Base-by-base conservation (phyloP, 257 asterid genomes). In the Voacanga thouarsii region DNA sequence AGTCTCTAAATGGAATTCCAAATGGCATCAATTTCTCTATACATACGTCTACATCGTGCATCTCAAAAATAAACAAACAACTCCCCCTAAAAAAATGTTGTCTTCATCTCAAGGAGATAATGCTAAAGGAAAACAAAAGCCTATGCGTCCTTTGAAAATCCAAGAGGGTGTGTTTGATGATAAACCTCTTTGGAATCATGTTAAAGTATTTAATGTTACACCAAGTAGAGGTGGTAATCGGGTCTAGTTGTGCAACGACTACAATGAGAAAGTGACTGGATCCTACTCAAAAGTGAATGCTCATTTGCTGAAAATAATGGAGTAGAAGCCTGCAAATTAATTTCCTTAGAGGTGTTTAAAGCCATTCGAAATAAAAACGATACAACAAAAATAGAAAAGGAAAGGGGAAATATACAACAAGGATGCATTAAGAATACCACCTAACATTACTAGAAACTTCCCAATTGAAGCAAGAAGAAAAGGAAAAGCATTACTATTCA, bases 261-360 rank as follows among this genome's bases (percentile, higher is more conserved):
- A 23, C 26, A 56, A 74, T 23, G 37, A 56, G 28, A 74, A 26
- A 19, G 77, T 74, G 16, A 56, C 39, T 2, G 39, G 67, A 37
- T 53, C 77, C 45, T 74, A 74, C 4, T 55, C 67, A 12, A 74
- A 74, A 56, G 67, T 74, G 11, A 74, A 56, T 15, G 21, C 77
- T 26, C 53, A 74, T 55, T 23, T 57, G 3, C 8, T 56, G 30
- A 55, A 1, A 7, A 26, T 18, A 12, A 19, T 5, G 55, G 69
- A 15, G 77, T 74, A 33, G 12, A 37, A 57, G 19, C 5, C 6
- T 39, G 77, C 12, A 51, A 26, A 16, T 15, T 43, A 18, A 50
- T 73, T 16, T 3, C 11, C 1, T 8, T 6, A 11, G 66, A 73
- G 24, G 65, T 73, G 1, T 21, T 0, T 50, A 66, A 28, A 26